Conservation (phyloP, 805 yeast species). For the Tetrapisispora nanseiensis region DNA sequence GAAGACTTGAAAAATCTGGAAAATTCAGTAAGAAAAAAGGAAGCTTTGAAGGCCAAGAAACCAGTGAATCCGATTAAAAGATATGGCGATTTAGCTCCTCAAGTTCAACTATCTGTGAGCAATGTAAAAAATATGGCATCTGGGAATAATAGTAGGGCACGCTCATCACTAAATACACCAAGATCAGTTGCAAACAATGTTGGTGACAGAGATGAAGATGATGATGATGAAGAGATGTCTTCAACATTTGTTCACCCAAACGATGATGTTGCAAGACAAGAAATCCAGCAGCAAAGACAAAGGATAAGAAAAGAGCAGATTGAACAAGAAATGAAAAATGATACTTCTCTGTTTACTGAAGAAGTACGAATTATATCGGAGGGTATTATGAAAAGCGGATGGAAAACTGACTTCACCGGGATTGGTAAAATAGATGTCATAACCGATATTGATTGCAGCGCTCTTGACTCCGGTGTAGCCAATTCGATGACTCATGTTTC, state of each 20-base stretch:
- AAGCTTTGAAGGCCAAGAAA: slow-evolving; percentile 34
- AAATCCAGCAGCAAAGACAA: slow-evolving; percentile 24
- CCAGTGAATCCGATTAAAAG: slow-evolving; percentile 25
- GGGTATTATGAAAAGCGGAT: slow-evolving; percentile 81
- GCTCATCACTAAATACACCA: neutral
- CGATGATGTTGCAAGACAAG: slow-evolving; percentile 30
- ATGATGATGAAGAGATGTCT: slow-evolving; percentile 21
- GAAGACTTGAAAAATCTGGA: slow-evolving; percentile 35
- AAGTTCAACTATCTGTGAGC: slow-evolving; percentile 27
- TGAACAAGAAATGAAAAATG: slow-evolving; percentile 27
- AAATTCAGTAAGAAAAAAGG: slow-evolving; percentile 18
- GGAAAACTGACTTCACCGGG: slow-evolving; percentile 85
- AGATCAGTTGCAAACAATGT: neutral
- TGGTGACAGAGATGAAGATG: slow-evolving; percentile 25
- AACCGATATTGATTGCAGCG: slow-evolving; percentile 55
- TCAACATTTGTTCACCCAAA: slow-evolving; percentile 28
- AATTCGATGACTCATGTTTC: slow-evolving; percentile 38
- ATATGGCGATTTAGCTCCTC: slow-evolving; percentile 33
- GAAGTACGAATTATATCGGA: slow-evolving; percentile 63
- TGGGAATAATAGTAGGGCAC: neutral
- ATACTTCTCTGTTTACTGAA: slow-evolving; percentile 48
- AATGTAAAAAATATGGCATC: slow-evolving; percentile 11
- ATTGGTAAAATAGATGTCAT: slow-evolving; percentile 73
- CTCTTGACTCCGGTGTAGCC: slow-evolving; percentile 44
- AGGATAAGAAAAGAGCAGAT: slow-evolving; percentile 23